Conservation (phyloP, 345 rosid species). For the Eucalyptus microcorys region DNA sequence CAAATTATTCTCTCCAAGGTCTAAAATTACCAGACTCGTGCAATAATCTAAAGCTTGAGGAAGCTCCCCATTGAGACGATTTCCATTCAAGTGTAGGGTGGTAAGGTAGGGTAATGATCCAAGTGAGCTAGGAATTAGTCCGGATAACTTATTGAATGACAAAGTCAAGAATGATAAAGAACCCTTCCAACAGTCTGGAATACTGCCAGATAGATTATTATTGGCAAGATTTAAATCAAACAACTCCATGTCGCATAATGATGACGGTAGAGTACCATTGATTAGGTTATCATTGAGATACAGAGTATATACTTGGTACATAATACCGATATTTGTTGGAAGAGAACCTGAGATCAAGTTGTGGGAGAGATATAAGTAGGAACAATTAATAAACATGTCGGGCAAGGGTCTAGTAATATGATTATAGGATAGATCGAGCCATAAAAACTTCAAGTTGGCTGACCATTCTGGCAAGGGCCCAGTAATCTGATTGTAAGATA, state of each 20-base stretch:
- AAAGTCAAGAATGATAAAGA: too few species aligned
- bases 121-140: too few species aligned
- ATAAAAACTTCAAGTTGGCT: accelerated
- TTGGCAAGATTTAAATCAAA: too few species aligned
- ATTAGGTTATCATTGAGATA: too few species aligned
- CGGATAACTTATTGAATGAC: too few species aligned
- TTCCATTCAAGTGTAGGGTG: not conserved
- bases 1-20: not conserved
- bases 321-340: too few species aligned
- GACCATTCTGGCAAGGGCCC: too few species aligned
- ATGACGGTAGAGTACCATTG: accelerated
- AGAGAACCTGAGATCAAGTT: too few species aligned
- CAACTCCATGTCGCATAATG: too few species aligned
- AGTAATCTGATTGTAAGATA: too few species aligned
- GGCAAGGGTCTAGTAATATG: too few species aligned
- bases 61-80: not conserved
- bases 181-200: accelerated
- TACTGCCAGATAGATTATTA: accelerated
- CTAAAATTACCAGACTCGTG: not conserved
- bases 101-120: accelerated
- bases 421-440: accelerated
- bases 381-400: accelerated
- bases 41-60: not conserved
- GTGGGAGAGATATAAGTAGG: too few species aligned
- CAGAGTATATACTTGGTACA: accelerated